Conservation (phyloP, 2,329 filamentous ascomycete genomes). For the Calonectria hawksworthii region DNA sequence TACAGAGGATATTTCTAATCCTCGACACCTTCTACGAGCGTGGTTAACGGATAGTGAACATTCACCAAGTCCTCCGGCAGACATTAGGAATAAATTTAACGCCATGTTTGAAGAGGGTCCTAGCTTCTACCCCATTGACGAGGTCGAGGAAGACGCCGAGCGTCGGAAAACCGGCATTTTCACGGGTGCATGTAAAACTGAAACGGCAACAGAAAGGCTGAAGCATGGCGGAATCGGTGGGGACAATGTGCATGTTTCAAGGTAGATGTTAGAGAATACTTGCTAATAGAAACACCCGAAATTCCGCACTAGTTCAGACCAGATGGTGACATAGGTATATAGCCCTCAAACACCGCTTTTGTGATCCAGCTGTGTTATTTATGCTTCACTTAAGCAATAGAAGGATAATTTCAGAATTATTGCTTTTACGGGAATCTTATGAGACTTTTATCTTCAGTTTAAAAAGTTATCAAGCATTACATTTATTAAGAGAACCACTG, state of each 20-base stretch:
- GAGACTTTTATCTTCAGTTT: too few species aligned
- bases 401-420: too few species aligned
- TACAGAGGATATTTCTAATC: neutral
- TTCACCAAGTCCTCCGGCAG: neutral
- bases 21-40: conserved; percentile 1
- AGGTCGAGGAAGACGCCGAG: neutral
- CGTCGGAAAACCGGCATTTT: neutral
- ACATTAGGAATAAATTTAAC: conserved; percentile 6
- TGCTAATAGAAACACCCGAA: neutral
- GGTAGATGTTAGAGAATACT: neutral
- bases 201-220: neutral
- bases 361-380: too few species aligned
- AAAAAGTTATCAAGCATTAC: too few species aligned
- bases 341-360: too few species aligned
- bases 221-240: neutral
- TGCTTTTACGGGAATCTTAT: too few species aligned
- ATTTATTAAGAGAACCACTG: too few species aligned
- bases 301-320: neutral
- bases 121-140: neutral
- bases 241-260: neutral
- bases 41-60: conserved; percentile 5
- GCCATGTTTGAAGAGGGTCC: conserved; percentile 7
- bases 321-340: neutral
- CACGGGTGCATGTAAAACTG: neutral
- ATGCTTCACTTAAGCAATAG: too few species aligned